Conservation (phyloP, 225 moss, liverwort and hornwort genomes). For the Ulota crispa region DNA sequence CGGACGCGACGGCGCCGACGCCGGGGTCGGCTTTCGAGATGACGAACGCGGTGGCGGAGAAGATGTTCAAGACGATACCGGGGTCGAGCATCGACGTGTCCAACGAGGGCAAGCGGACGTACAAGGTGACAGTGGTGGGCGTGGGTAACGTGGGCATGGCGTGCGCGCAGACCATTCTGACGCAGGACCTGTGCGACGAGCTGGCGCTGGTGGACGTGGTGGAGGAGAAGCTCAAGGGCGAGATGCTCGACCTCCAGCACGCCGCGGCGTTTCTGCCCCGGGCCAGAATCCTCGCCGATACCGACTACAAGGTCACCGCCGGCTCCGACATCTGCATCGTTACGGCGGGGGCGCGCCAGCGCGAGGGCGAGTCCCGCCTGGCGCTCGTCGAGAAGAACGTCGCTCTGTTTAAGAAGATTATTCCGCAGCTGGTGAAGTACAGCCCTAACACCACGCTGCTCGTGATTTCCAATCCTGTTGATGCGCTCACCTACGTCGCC, state of each 20-base stretch:
- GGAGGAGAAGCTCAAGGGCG: constrained; percentile 86
- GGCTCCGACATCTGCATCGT: constrained; percentile 83
- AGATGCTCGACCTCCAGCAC: constrained; percentile 96
- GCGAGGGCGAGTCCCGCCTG: constrained; percentile 77
- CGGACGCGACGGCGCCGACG: constrained; percentile 13
- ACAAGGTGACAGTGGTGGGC: constrained; percentile 69
- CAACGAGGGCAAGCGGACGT: constrained; percentile 12
- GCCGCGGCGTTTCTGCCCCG: constrained; percentile 82
- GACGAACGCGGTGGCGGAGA: constrained; percentile 31
- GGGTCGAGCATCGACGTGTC: constrained; percentile 15
- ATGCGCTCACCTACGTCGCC: constrained; percentile 69
- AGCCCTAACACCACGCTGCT: constrained; percentile 78
- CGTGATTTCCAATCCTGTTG: constrained; percentile 82
- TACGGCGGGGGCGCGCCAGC: constrained; percentile 81
- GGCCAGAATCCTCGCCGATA: constrained; percentile 70
- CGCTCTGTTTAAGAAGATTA: constrained; percentile 63
- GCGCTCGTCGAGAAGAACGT: constrained; percentile 85
- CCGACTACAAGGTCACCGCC: constrained; percentile 73
- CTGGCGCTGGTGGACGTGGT: constrained; percentile 80
- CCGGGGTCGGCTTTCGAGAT: constrained; percentile 40
- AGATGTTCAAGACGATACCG: constrained; percentile 40
- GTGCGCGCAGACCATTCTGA: constrained; percentile 86
- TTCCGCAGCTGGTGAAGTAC: constrained; percentile 75
- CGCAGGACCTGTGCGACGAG: constrained; percentile 73
- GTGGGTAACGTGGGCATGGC: constrained; percentile 99